Evolutionary conservation across 495 filamentous ascomycete genomes (phyloP).

Genomic region (Penicillium diatomitis): DNA sequence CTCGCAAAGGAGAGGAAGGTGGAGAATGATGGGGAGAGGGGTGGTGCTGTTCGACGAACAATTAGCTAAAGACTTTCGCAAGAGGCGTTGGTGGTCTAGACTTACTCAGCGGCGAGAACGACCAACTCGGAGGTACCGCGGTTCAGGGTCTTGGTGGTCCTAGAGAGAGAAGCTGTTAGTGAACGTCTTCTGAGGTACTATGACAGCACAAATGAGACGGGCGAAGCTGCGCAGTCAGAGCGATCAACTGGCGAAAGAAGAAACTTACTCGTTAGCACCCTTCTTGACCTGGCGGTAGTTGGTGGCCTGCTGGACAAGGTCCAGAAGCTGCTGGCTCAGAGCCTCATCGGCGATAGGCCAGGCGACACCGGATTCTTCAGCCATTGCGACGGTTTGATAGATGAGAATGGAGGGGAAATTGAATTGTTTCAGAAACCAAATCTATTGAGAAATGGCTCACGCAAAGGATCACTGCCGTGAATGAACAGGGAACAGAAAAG

Average conservation of each 20-base stretch:
- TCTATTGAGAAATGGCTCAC: slow-evolving; percentile 31
- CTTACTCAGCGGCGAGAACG: slow-evolving; percentile 69
- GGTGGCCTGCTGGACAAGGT: slow-evolving; percentile 77
- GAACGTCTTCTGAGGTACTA: no score
- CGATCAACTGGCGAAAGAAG: not conserved
- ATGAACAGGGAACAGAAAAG: slow-evolving; percentile 14
- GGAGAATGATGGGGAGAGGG: slow-evolving; percentile 79
- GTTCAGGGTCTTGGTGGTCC: slow-evolving; percentile 79
- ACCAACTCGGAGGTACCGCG: slow-evolving; percentile 83
- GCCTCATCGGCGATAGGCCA: slow-evolving; percentile 83
- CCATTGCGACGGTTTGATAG: slow-evolving; percentile 18
- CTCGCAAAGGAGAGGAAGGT: slow-evolving; percentile 80
- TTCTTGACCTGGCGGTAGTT: slow-evolving; percentile 64
- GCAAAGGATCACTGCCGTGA: slow-evolving; percentile 37
- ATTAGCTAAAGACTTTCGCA: no score
- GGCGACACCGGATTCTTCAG: slow-evolving; percentile 44
- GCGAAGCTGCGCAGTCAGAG: not conserved
- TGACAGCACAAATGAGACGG: not conserved
- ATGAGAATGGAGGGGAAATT: not conserved
- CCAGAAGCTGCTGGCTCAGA: slow-evolving; percentile 72
- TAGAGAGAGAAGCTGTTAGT: slow-evolving; percentile 2
- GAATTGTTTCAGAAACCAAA: slow-evolving; percentile 14
- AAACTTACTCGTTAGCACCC: slow-evolving; percentile 45
- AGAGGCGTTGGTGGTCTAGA: no score
- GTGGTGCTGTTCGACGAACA: no score